phyloP scores from a whole-genome alignment of 2,329 filamentous ascomycete genomes.

The Calycina herbarum region DNA sequence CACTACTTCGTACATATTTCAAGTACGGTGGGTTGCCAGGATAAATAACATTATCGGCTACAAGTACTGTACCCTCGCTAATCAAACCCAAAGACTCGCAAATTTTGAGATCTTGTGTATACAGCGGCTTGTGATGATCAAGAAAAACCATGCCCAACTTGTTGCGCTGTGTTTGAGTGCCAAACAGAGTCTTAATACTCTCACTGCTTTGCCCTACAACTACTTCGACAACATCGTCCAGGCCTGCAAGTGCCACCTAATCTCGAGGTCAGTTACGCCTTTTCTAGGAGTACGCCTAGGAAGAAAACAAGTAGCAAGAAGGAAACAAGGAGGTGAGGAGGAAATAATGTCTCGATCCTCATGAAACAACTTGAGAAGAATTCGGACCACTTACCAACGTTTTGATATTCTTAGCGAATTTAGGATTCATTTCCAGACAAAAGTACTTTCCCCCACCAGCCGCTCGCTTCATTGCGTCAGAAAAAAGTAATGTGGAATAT shows the following conservation, averaged over 20 bases:
- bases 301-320: no score
- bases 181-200: constrained; percentile 62
- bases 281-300: no score
- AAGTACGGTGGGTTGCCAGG: constrained; percentile 71
- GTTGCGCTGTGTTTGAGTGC: constrained; percentile 36
- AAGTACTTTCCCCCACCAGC: constrained; percentile 66
- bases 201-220: constrained; percentile 67
- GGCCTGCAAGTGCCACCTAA: constrained; percentile 66
- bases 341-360: no score
- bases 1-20: constrained; percentile 66
- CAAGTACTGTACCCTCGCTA: constrained; percentile 59
- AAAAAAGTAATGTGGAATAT: constrained; percentile 79
- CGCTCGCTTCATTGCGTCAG: constrained; percentile 57
- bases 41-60: constrained; percentile 70
- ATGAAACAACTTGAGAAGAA: no score
- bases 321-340: no score
- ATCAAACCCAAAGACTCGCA: constrained; percentile 71
- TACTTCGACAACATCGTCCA: constrained; percentile 69
- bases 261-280: no score
- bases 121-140: constrained; percentile 78
- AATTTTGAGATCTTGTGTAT: constrained; percentile 72
- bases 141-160: constrained; percentile 54
- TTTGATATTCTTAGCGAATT: constrained; percentile 69
- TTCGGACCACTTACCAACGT: constrained; percentile 25
- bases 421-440: constrained; percentile 71